Percentiles rank a stretch among this genome's conserved stretches.
phyloP scores from a whole-genome alignment of 2,329 filamentous ascomycete species.

The Fusarium coicis region DNA sequence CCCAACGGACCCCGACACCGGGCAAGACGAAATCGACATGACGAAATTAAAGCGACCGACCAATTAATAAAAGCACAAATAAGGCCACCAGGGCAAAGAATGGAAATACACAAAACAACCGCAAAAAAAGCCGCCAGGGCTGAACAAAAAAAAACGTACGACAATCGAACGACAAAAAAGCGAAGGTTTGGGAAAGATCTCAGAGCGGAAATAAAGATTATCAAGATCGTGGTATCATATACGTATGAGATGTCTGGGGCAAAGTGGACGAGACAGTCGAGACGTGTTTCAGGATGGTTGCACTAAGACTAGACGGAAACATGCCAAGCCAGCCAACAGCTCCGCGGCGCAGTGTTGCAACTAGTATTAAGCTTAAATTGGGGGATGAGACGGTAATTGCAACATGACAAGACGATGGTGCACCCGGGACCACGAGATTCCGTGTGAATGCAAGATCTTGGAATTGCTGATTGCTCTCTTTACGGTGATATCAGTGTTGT shows the following conservation, averaged over 20 bases:
- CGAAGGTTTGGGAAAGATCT: background rate
- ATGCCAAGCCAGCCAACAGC: slow-evolving; percentile 1
- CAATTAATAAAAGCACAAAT: background rate
- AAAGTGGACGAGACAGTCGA: background rate
- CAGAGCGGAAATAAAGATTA: background rate
- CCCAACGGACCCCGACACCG: slow-evolving; percentile 46
- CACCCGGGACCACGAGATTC: background rate
- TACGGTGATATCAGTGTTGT: accelerated
- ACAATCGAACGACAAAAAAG: background rate
- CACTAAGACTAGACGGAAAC: background rate
- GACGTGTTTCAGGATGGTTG: slow-evolving; percentile 10
- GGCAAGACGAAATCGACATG: slow-evolving; percentile 48
- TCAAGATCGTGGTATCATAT: background rate
- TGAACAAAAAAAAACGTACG: background rate
- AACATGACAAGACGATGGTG: slow-evolving; percentile 10
- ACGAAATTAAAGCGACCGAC: background rate
- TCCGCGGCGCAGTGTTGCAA: background rate
- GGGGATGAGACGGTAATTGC: slow-evolving; percentile 6
- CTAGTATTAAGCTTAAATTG: slow-evolving; percentile 3
- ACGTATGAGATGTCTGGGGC: background rate
- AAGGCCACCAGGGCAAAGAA: slow-evolving; percentile 30
- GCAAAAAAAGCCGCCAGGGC: slow-evolving; percentile 24
- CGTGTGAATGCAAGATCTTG: background rate
- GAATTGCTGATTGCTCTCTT: background rate
- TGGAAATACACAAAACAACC: background rate